Percentiles rank a stretch among this genome's conserved stretches.
Evolutionary conservation across 306 rosid species (phyloP).

Genomic region (Psophocarpus tetragonolobus): DNA sequence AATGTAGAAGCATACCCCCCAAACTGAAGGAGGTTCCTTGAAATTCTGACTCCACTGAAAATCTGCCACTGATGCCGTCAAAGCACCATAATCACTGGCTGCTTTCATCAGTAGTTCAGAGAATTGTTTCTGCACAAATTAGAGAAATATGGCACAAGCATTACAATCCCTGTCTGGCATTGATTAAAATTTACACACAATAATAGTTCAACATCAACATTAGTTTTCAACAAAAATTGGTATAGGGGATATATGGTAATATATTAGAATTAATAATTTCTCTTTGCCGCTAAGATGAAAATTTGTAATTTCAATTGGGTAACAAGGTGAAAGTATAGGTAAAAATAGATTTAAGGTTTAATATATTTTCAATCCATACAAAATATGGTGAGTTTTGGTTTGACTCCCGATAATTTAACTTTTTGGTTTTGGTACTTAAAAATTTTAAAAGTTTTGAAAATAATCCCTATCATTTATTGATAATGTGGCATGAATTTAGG

Average conservation of each 20-base stretch:
- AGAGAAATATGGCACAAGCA: conserved; percentile 37
- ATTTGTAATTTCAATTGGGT: neutral
- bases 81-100: conserved; percentile 95
- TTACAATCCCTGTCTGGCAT: conserved; percentile 13
- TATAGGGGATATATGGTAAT: neutral
- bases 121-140: conserved; percentile 82
- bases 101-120: conserved; percentile 96
- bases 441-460: neutral
- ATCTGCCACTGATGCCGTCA: conserved; percentile 95
- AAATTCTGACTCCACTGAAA: conserved; percentile 99
- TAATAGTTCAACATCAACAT: conserved; percentile 16
- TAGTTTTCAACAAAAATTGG: neutral
- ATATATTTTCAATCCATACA: neutral
- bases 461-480: neutral
- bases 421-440: neutral
- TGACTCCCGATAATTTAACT: neutral
- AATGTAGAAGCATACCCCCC: conserved; percentile 79
- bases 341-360: no score
- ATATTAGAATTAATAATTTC: conserved; percentile 23
- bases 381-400: neutral
- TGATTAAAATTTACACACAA: neutral
- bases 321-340: neutral
- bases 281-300: neutral
- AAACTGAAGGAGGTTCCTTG: conserved; percentile 92
- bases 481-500: no score